Evolutionary conservation across 495 filamentous ascomycete genomes (phyloP).

Genomic region (Penicillium waksmanii): DNA sequence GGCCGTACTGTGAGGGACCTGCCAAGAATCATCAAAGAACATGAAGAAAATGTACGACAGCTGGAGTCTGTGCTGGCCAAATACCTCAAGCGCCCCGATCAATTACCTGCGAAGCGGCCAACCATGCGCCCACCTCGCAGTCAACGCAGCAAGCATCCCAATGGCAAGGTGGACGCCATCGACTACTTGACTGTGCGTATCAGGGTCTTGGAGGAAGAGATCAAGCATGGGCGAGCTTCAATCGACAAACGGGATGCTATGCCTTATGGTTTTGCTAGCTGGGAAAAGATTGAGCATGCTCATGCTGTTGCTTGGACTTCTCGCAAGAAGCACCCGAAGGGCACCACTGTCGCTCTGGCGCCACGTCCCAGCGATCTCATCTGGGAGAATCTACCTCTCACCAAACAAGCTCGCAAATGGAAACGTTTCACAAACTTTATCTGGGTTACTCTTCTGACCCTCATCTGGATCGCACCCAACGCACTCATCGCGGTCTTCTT

Average conservation of each 20-base stretch:
- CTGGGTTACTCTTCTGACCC: conserved; percentile 79
- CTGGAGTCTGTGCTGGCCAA: conserved; percentile 84
- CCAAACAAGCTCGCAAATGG: conserved; percentile 65
- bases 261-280: conserved; percentile 93
- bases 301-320: conserved; percentile 84
- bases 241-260: conserved; percentile 87
- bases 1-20: conserved; percentile 90
- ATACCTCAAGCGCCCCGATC: conserved; percentile 85
- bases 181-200: conserved; percentile 90
- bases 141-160: conserved; percentile 50
- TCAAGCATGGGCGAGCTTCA: conserved; percentile 77
- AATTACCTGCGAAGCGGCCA: conserved; percentile 78
- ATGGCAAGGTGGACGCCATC: conserved; percentile 82
- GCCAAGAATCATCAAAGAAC: conserved; percentile 80
- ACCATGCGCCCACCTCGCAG: conserved; percentile 76
- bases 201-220: conserved; percentile 76
- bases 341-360: conserved; percentile 76
- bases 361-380: conserved; percentile 91
- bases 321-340: conserved; percentile 78
- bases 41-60: conserved; percentile 76
- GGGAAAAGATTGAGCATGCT: conserved; percentile 82
- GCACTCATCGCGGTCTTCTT: conserved; percentile 93
- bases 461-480: conserved; percentile 94
- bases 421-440: conserved; percentile 77
- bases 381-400: conserved; percentile 87